A percentile compares a stretch with the other conserved stretches of the same genome.
These are phyloP conservation scores for Volutella citrinella DNA, from an alignment of 2,329 filamentous ascomycete genomes.

Conservation along the genomic window DNA sequence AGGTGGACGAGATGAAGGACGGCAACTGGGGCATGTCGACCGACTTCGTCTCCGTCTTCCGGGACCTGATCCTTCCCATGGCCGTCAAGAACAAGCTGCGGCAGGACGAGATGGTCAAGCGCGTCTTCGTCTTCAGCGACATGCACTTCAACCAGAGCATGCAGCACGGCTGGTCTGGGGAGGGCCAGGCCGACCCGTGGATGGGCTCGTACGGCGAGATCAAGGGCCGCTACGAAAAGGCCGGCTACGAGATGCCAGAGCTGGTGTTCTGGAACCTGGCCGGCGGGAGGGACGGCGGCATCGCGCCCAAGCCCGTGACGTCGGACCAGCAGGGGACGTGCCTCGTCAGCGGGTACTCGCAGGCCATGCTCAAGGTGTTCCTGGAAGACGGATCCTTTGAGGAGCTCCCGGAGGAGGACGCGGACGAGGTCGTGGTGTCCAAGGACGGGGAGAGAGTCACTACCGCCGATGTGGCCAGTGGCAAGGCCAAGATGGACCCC, in stretches of 20 bases:
- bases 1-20: conserved; percentile 31
- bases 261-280: conserved; percentile 62
- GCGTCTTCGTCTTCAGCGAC: conserved; percentile 58
- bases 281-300: conserved; percentile 30
- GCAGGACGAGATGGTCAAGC: conserved; percentile 58
- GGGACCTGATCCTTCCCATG: conserved; percentile 51
- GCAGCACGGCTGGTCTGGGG: background rate
- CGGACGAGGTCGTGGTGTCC: conserved; percentile 30
- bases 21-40: conserved; percentile 43
- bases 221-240: conserved; percentile 39
- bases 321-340: conserved; percentile 42
- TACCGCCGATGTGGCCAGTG: conserved; percentile 23
- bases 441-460: conserved; percentile 21
- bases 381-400: conserved; percentile 46
- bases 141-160: conserved; percentile 53
- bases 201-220: conserved; percentile 49
- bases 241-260: conserved; percentile 56
- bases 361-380: conserved; percentile 57
- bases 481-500: conserved; percentile 43
- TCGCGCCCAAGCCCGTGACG: conserved; percentile 47
- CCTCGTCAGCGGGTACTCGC: conserved; percentile 55
- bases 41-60: conserved; percentile 54
- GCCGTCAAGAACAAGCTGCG: conserved; percentile 47
- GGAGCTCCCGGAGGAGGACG: conserved; percentile 34
- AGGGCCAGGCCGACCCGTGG: too few species aligned